Evolutionary conservation across 1,284 basidiomycete species (phyloP), one percentile per base, ranked within the genome.

Genomic region (Trichosporon sp.): DNA sequence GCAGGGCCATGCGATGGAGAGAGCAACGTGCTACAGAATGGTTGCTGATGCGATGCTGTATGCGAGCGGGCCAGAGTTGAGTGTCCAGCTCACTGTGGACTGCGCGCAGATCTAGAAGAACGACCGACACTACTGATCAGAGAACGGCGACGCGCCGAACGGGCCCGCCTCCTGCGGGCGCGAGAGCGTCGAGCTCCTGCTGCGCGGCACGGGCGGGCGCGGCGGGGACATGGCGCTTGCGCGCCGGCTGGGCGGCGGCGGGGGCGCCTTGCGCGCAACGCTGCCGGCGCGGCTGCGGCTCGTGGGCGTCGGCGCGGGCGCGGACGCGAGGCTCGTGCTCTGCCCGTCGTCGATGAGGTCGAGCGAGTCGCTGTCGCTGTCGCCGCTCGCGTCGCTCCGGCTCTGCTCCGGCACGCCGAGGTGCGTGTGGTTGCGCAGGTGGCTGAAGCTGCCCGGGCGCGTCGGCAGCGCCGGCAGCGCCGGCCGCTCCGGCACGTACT

Each of bases 181-280:
- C 13, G 25, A 18, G 31, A 38, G 38, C 5, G 42, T 42, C 21
- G 44, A 23, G n/a, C 56, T 53, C 27, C 21, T 58, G 56, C 31
- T 65, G 15, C 29, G 47, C 3, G 47, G 31, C 42, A 32, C 29
- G 7, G 64, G 64, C 15, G 63, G 29, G 3, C 29, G 56, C 2
- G 64, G 29, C 74, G 78, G 62, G 74, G 77, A 51, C 78, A 78
- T 38, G 35, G 69, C 70, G 21, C 72, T 76, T 13, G 38, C 15
- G 18, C 84, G 77, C 21, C 83, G 79, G 11, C 83, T 83, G 6
- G 83, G 83, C 0, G 85, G 86, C 0, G 86, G 86, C 0, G 85
- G 84, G 2, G 83, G 79, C 11, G 76, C 69, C 69, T 84, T 85
- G 84, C 84, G 66, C 84, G 84, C 3, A 83, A 85, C 5, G 83